Base-by-base conservation (phyloP, 345 rosid species). In the Hypericum perforatum region DNA sequence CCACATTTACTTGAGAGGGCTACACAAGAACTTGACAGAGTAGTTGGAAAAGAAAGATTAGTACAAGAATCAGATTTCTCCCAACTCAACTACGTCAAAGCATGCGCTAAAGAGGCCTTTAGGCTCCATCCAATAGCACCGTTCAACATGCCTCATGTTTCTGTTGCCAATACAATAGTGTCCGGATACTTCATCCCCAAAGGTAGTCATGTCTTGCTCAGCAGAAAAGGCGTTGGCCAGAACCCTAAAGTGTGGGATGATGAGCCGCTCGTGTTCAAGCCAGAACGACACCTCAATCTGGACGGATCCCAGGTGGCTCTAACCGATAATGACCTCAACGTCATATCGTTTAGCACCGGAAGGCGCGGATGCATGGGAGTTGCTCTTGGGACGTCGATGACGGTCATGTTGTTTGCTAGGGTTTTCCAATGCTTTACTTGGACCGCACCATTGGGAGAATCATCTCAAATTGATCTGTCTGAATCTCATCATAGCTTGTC, bases 131-230 rank as follows among this genome's bases (percentile, higher is more conserved):
- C 85, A 0, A 29, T 75, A 0, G 64, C 68, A 0, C 63, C 79
- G 0, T 82, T 82, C 61, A 77, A 70, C 16, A 42, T 65, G 14
- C 82, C 88, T 14, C 88, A 78, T 16, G 74, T 67, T 16, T 57
- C 80, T 0, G 38, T 37, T 0, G 37, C 41, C 0, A 78, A 81
- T 5, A 5, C 74, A 0, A 45, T 43, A 6, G 57, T 81, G 5
- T 71, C 69, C 5, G 60, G 56, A 9, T 78, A 76, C 64, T 72
- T 74, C 49, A 81, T 81, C 52, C 82, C 84, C 0, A 78, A 81
- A 16, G 88, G 80, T 5, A 76, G 82, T 11, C 79, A 76, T 12
- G 37, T 70, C 0, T 1, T 76, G 16, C 62, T 81, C 0, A 72
- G 78, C 43, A 76, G 84, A 0, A 11, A 43, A 3, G 83, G 68